These are phyloP conservation scores for Zoysia matrella DNA, from an alignment of 202 grass and related monocot species.

Conservation along the genomic window DNA sequence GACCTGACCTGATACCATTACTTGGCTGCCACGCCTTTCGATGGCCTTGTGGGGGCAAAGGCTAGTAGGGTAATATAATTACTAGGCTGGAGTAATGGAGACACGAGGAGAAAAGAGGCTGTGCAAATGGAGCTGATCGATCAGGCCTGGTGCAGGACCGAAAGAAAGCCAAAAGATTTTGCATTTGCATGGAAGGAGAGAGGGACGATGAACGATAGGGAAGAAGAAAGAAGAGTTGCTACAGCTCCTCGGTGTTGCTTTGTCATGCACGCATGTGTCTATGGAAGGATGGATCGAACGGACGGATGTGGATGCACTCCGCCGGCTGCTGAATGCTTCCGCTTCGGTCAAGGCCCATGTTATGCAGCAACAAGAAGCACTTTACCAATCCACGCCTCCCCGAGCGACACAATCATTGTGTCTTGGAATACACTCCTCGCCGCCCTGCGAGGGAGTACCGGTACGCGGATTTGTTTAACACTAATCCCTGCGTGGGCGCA, in stretches of 20 bases:
- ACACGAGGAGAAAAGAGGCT: slow-evolving; percentile 55
- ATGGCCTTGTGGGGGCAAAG: slow-evolving; percentile 74
- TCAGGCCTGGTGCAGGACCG: slow-evolving; percentile 40
- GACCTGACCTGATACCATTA: slow-evolving; percentile 56
- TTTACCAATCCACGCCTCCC: slow-evolving; percentile 80
- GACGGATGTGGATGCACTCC: too few relatives aligned
- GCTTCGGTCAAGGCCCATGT: slow-evolving; percentile 77
- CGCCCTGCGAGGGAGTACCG: slow-evolving; percentile 8
- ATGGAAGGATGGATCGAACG: neutral
- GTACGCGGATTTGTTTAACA: slow-evolving; percentile 23
- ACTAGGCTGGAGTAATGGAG: slow-evolving; percentile 69
- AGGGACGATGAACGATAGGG: slow-evolving; percentile 28
- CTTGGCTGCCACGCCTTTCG: slow-evolving; percentile 88
- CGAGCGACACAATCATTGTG: slow-evolving; percentile 90
- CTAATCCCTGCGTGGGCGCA: slow-evolving; percentile 46
- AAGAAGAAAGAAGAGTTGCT: neutral
- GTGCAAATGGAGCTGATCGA: slow-evolving; percentile 61
- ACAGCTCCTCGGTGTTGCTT: neutral
- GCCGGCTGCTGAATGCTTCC: neutral
- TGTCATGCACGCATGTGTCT: neutral
- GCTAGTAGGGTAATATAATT: slow-evolving; percentile 80
- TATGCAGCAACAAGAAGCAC: slow-evolving; percentile 57
- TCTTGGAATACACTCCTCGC: slow-evolving; percentile 88
- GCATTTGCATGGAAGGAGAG: slow-evolving; percentile 36
- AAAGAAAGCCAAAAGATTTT: slow-evolving; percentile 26